These are phyloP conservation scores for Fusarium protoensiforme DNA, from an alignment of 2,329 filamentous ascomycete species.

Conservation along the genomic window DNA sequence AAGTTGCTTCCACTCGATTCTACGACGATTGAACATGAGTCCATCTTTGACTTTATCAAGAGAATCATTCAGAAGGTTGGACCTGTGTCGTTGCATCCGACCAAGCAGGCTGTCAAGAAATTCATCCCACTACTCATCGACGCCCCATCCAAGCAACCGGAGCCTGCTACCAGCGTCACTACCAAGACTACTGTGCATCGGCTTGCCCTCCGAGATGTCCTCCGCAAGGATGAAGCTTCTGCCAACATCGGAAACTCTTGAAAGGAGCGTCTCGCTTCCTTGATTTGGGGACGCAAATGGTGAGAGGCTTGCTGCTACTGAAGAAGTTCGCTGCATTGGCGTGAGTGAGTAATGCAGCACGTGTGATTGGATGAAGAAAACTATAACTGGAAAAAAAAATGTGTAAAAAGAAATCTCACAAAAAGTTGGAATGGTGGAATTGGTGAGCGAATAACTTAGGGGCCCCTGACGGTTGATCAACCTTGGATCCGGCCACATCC, in stretches of 20 bases:
- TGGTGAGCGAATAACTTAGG: not conserved
- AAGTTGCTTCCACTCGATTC: slow-evolving; percentile 9
- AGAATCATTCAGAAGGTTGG: slow-evolving; percentile 9
- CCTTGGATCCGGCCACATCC: slow-evolving; percentile 6
- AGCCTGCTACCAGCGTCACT: not conserved
- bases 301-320: not conserved
- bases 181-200: not conserved
- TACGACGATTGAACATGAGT: not conserved
- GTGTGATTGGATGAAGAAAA: not conserved
- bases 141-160: not conserved
- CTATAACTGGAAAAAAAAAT: not conserved
- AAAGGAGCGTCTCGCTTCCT: not conserved
- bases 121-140: slow-evolving; percentile 15
- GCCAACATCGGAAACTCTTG: not conserved
- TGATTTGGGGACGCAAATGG: not conserved
- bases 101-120: slow-evolving; percentile 20
- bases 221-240: not conserved
- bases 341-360: not conserved
- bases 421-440: not conserved
- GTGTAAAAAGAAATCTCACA: not conserved
- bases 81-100: slow-evolving; percentile 1
- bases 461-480: not conserved
- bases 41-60: slow-evolving; percentile 31
- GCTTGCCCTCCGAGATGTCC: slow-evolving; percentile 18
- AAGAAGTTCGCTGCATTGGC: not conserved